Evolutionary conservation across 345 rosid species (phyloP).

Genomic region (Acer yangbiense): DNA sequence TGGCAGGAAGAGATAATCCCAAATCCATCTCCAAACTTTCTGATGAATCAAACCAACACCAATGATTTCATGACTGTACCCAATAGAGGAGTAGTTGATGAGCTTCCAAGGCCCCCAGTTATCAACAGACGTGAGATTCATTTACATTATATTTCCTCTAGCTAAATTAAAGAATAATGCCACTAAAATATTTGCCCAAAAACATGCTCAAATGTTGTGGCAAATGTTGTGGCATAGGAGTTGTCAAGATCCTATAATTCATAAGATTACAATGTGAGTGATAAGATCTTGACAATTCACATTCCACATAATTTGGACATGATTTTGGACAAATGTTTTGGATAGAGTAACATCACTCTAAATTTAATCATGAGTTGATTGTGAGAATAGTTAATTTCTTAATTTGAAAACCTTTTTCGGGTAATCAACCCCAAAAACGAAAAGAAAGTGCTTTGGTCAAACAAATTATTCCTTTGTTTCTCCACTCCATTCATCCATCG

Average conservation of each 20-base stretch:
- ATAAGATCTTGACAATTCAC: too few species aligned
- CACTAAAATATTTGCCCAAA: too few species aligned
- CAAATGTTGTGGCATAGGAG: too few species aligned
- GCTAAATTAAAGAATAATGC: neutral
- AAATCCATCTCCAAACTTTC: slow-evolving; percentile 38
- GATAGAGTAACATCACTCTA: too few species aligned
- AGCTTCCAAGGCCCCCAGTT: slow-evolving; percentile 50
- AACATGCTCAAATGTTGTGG: too few species aligned
- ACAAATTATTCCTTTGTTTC: neutral
- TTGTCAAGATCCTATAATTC: too few species aligned
- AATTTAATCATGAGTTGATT: neutral
- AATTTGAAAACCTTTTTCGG: neutral
- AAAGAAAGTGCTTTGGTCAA: slow-evolving; percentile 13
- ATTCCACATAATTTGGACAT: too few species aligned
- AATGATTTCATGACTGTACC: slow-evolving; percentile 27
- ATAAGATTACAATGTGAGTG: too few species aligned
- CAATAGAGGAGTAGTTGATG: slow-evolving; percentile 35
- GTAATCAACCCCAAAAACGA: neutral
- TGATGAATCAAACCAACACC: slow-evolving; percentile 38
- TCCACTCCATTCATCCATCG: neutral
- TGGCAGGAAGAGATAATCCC: slow-evolving; percentile 47
- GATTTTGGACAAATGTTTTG: too few species aligned
- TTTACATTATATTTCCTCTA: neutral
- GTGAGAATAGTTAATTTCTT: neutral
- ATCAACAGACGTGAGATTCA: slow-evolving; percentile 49